A percentile compares a stretch with the other conserved stretches of the same genome.
These are phyloP conservation scores for Candida silvatica DNA, from an alignment of 805 yeast species.

Conservation along the genomic window DNA sequence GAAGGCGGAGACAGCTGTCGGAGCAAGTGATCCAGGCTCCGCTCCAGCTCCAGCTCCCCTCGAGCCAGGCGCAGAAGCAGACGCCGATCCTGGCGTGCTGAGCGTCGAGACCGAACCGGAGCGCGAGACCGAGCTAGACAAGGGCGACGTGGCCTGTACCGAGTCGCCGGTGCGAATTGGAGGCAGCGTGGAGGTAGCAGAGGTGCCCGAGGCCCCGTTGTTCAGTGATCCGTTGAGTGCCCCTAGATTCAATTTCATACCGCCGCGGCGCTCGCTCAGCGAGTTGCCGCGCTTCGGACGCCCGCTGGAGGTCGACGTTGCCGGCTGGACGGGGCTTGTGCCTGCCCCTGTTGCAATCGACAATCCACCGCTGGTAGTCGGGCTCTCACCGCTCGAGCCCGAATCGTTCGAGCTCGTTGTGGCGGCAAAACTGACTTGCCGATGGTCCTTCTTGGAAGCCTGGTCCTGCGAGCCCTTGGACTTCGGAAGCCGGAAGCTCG, in stretches of 20 bases:
- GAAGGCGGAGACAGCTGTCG: constrained; percentile 27
- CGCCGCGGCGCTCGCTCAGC: neutral
- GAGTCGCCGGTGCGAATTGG: too few species aligned
- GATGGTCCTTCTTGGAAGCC: too few species aligned
- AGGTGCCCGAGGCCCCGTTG: neutral
- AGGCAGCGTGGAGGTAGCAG: neutral
- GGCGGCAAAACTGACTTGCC: too few species aligned
- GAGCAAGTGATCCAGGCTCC: neutral
- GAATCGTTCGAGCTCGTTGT: neutral
- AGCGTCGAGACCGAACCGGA: neutral
- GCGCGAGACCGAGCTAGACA: neutral
- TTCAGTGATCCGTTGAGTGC: neutral
- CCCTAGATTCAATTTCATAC: neutral
- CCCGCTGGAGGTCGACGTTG: neutral
- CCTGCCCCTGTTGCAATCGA: too few species aligned
- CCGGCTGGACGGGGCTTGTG: too few species aligned
- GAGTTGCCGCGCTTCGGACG: neutral
- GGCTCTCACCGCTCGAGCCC: neutral
- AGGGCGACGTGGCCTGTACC: neutral
- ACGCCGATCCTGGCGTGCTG: neutral
- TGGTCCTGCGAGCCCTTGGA: neutral
- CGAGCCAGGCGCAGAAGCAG: too few species aligned
- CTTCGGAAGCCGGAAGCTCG: constrained; percentile 14
- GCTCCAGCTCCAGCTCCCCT: neutral
- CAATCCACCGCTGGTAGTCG: neutral